These are phyloP conservation scores for Daldinia vernicosa DNA, from an alignment of 495 filamentous ascomycete species.

Conservation along the genomic window DNA sequence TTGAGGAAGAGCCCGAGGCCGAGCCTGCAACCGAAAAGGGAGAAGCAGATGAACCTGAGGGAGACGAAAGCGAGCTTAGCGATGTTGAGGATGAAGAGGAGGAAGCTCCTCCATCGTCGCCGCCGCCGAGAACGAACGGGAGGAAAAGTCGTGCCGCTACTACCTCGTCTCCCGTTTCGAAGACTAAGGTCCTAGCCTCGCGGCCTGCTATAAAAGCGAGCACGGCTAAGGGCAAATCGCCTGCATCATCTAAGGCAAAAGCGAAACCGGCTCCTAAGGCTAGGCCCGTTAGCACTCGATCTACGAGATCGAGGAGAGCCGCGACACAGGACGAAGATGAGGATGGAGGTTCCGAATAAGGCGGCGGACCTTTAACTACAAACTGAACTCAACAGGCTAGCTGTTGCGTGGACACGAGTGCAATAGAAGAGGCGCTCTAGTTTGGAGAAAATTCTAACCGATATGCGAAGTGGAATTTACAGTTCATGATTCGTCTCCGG, in stretches of 20 bases:
- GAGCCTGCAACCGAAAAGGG: slow-evolving; percentile 40
- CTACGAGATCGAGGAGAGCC: slow-evolving; percentile 44
- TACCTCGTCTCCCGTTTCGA: slow-evolving; percentile 20
- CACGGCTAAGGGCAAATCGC: slow-evolving; percentile 34
- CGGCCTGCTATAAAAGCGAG: slow-evolving; percentile 41
- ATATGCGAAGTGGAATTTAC: not conserved
- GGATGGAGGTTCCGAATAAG: slow-evolving; percentile 33
- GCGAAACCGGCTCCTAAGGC: slow-evolving; percentile 39
- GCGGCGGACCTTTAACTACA: not conserved
- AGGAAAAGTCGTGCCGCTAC: slow-evolving; percentile 37
- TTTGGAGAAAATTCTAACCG: not conserved
- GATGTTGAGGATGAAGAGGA: slow-evolving; percentile 40
- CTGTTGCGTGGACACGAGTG: not conserved
- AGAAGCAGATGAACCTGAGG: slow-evolving; percentile 37
- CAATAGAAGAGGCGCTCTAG: not conserved
- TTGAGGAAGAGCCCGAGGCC: slow-evolving; percentile 33
- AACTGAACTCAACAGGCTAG: not conserved
- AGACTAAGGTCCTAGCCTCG: slow-evolving; percentile 32
- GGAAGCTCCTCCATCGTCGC: slow-evolving; percentile 29
- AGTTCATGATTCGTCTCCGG: not conserved
- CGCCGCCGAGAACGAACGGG: slow-evolving; percentile 35
- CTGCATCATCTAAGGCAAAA: slow-evolving; percentile 36
- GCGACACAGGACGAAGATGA: slow-evolving; percentile 36
- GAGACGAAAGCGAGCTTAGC: slow-evolving; percentile 40
- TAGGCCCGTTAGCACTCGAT: slow-evolving; percentile 35